These are phyloP conservation scores for Nigrograna mackinnonii DNA, from an alignment of 2,329 filamentous ascomycete species.

Conservation along the genomic window DNA sequence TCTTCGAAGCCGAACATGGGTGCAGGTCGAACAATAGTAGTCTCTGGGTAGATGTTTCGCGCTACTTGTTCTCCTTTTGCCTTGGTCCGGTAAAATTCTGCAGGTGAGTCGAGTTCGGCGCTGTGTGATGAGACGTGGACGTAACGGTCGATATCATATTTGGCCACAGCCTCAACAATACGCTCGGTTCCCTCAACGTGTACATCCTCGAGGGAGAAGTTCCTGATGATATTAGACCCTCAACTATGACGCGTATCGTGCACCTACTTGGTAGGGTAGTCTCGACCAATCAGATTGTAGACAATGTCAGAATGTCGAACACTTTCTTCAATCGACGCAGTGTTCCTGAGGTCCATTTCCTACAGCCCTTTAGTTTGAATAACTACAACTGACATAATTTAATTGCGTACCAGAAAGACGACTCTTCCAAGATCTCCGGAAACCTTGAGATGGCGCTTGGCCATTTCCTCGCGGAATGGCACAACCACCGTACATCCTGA, in stretches of 20 bases:
- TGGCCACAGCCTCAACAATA: conserved; percentile 91
- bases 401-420: conserved; percentile 76
- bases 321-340: conserved; percentile 91
- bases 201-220: conserved; percentile 90
- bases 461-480: conserved; percentile 96
- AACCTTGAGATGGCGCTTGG: conserved; percentile 94
- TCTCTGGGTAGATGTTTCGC: conserved; percentile 90
- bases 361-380: conserved; percentile 40
- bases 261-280: conserved; percentile 90
- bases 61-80: conserved; percentile 82
- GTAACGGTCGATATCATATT: conserved; percentile 96
- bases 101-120: conserved; percentile 75
- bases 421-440: conserved; percentile 92
- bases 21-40: conserved; percentile 91
- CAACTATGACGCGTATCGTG: background rate
- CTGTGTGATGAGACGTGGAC: conserved; percentile 97
- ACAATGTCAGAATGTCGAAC: conserved; percentile 97
- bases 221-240: conserved; percentile 56
- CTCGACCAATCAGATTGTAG: conserved; percentile 91
- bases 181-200: conserved; percentile 91
- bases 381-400: background rate
- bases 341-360: conserved; percentile 96
- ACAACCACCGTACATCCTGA: conserved; percentile 93
- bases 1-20: conserved; percentile 97
- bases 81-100: conserved; percentile 92